These are phyloP conservation scores for Colletotrichum sp. DNA, from an alignment of 2,329 filamentous ascomycete species.

Conservation along the genomic window DNA sequence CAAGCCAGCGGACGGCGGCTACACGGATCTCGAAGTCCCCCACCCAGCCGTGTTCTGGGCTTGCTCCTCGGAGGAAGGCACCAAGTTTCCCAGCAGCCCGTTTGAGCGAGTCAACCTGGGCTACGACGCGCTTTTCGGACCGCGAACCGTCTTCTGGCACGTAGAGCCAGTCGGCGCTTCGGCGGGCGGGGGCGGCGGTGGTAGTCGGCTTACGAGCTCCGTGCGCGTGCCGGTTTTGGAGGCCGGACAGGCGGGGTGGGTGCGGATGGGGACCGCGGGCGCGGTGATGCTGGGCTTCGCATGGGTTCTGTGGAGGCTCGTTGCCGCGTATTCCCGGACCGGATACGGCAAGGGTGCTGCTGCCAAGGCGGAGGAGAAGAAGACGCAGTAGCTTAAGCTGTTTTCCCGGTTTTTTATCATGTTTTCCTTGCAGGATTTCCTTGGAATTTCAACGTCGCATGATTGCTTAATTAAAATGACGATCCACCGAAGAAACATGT, in stretches of 20 bases:
- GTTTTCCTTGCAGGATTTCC: not conserved
- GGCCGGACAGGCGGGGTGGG: constrained; percentile 50
- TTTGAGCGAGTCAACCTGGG: constrained; percentile 88
- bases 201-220: constrained; percentile 51
- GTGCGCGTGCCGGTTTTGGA: constrained; percentile 71
- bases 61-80: constrained; percentile 70
- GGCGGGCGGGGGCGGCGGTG: not conserved
- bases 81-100: constrained; percentile 76
- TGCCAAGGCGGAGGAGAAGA: not conserved
- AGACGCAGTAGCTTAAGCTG: constrained; percentile 12
- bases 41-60: constrained; percentile 93
- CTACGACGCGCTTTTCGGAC: constrained; percentile 81
- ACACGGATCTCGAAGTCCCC: constrained; percentile 65
- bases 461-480: not conserved
- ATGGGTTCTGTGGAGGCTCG: constrained; percentile 72
- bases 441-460: not conserved
- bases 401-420: not conserved
- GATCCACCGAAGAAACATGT: not conserved
- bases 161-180: constrained; percentile 54
- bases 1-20: constrained; percentile 61
- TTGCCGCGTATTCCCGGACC: constrained; percentile 37
- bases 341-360: constrained; percentile 30
- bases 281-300: constrained; percentile 68
- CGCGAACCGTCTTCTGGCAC: constrained; percentile 85
- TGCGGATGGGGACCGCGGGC: constrained; percentile 60